Conservation (phyloP, 768 basidiomycete genomes). For the Russula abietina region DNA sequence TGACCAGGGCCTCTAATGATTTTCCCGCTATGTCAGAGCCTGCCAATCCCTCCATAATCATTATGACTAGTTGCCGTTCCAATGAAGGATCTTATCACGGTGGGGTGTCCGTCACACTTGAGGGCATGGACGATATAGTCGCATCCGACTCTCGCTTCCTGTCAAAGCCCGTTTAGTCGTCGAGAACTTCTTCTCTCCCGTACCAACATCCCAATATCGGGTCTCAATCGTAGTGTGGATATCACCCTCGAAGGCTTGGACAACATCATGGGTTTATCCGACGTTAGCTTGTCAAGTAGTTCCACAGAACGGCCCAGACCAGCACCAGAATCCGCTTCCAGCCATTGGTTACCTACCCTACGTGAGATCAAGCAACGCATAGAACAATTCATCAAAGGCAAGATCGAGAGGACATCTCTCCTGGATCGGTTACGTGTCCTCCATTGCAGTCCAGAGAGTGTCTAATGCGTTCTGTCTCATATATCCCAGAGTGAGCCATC, state of each 20-base stretch:
- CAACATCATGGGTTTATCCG: background rate
- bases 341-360: background rate
- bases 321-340: background rate
- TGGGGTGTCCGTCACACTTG: background rate
- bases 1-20: background rate
- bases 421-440: background rate
- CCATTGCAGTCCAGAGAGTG: background rate
- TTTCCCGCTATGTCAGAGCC: background rate
- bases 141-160: background rate
- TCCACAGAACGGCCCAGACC: background rate
- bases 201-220: background rate
- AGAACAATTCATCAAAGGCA: background rate
- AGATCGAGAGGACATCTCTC: background rate
- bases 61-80: too few relatives aligned
- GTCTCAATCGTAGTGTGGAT: background rate
- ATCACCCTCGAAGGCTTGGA: background rate
- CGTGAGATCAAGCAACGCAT: conserved; percentile 7
- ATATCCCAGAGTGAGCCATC: background rate
- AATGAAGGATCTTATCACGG: background rate
- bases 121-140: background rate
- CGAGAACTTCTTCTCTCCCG: background rate
- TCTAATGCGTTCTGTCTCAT: background rate
- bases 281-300: too few relatives aligned
- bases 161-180: background rate
- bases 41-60: background rate